Evolutionary conservation across 352 stramenopile species (phyloP).

Genomic region (Thraustochytrium sp.): DNA sequence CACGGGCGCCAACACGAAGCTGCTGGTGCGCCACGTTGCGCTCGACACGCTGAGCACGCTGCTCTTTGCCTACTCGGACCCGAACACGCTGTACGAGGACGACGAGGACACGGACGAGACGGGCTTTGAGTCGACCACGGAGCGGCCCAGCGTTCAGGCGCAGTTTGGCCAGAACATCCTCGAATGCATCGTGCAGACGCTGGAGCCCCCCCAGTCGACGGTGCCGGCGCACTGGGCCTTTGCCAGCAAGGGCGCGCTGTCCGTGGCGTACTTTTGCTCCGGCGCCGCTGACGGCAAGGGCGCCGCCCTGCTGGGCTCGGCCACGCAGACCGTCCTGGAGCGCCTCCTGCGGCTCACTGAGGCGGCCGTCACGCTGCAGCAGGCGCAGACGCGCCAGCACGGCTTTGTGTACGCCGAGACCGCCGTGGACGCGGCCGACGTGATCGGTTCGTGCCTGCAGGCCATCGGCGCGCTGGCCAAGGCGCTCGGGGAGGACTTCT

Average conservation of each 20-base stretch:
- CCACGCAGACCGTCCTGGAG: background rate
- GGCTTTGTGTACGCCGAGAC: background rate
- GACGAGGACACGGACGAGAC: background rate
- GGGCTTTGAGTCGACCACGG: background rate
- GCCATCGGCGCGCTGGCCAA: background rate
- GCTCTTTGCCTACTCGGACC: background rate
- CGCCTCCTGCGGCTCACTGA: background rate
- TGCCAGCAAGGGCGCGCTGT: conserved; percentile 1
- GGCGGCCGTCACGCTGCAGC: background rate
- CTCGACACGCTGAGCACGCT: conserved; percentile 31
- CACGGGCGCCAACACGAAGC: background rate
- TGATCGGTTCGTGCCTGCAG: background rate
- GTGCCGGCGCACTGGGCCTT: background rate
- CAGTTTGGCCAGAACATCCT: background rate
- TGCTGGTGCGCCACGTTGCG: background rate
- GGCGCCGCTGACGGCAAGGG: background rate
- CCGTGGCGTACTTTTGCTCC: conserved; percentile 9
- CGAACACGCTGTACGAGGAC: background rate
- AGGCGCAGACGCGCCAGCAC: background rate
- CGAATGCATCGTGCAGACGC: background rate
- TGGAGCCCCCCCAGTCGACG: background rate
- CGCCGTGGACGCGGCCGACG: background rate
- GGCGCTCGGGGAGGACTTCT: background rate
- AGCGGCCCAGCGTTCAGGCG: background rate
- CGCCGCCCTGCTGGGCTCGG: background rate